These are phyloP conservation scores for Plasmodium ovale DNA, from an alignment of 169 alveolate genomes.

Conservation along the genomic window DNA sequence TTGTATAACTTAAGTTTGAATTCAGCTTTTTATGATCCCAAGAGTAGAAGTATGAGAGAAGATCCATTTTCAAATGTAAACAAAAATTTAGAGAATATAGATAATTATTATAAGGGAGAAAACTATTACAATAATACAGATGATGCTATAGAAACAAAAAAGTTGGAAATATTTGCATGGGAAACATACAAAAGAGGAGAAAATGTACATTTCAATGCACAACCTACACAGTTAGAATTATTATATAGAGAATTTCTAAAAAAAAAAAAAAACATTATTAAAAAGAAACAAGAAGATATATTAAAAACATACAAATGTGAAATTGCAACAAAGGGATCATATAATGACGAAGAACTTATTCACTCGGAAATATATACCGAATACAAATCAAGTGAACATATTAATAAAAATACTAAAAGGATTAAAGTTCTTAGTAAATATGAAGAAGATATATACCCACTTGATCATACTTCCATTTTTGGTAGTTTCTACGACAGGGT, in stretches of 20 bases:
- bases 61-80: slow-evolving; percentile 87
- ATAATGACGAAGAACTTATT: slow-evolving; percentile 32
- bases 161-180: slow-evolving; percentile 91
- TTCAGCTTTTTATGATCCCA: slow-evolving; percentile 97
- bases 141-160: slow-evolving; percentile 86
- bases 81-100: slow-evolving; percentile 75
- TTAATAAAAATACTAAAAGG: slow-evolving; percentile 16
- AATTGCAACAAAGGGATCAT: slow-evolving; percentile 6
- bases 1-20: slow-evolving; percentile 93
- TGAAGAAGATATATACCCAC: slow-evolving; percentile 86
- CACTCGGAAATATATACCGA: slow-evolving; percentile 72
- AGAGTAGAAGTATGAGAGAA: slow-evolving; percentile 96
- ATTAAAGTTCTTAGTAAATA: slow-evolving; percentile 79
- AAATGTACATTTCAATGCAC: slow-evolving; percentile 88
- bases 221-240: slow-evolving; percentile 89
- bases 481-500: slow-evolving; percentile 90
- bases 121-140: slow-evolving; percentile 88
- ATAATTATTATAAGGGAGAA: slow-evolving; percentile 91
- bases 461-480: slow-evolving; percentile 90
- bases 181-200: slow-evolving; percentile 90
- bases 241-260: slow-evolving; percentile 81
- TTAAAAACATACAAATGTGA: slow-evolving; percentile 79
- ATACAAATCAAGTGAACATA: slow-evolving; percentile 54
- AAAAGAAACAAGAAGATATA: slow-evolving; percentile 76
- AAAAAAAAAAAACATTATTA: slow-evolving; percentile 77